Evolutionary conservation across 2,329 filamentous ascomycete genomes (phyloP).

Genomic region (Emergomyces africanus): DNA sequence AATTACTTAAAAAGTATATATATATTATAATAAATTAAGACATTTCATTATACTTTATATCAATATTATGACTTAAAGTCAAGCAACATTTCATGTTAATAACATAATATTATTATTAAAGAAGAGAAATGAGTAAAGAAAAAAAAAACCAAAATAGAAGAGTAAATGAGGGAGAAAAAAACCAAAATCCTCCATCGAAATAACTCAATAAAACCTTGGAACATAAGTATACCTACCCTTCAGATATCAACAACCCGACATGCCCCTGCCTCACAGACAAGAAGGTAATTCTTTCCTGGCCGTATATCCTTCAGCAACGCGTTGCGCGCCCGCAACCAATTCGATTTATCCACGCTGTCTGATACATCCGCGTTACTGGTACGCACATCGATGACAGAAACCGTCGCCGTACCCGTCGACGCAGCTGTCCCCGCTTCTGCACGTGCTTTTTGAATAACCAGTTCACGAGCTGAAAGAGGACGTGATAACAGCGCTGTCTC

Average conservation of each 20-base stretch:
- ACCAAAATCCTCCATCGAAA: not conserved
- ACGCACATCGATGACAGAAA: slow-evolving; percentile 24
- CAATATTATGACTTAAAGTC: no score
- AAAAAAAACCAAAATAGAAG: no score
- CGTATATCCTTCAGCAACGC: slow-evolving; percentile 25
- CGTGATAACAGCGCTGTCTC: slow-evolving; percentile 11
- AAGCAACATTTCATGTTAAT: no score
- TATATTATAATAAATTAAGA: no score
- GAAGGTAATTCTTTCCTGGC: slow-evolving; percentile 25
- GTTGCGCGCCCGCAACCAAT: slow-evolving; percentile 28
- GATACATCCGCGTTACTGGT: slow-evolving; percentile 18
- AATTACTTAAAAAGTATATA: no score
- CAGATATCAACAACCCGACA: slow-evolving; percentile 26
- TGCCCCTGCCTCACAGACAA: slow-evolving; percentile 26
- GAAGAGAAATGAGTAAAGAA: no score
- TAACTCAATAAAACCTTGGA: no score
- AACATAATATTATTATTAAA: no score
- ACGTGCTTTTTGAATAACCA: slow-evolving; percentile 21
- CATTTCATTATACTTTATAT: no score
- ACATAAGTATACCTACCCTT: not conserved
- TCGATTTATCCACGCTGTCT: slow-evolving; percentile 22
- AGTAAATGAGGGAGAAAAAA: not conserved
- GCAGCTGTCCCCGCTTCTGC: slow-evolving; percentile 21
- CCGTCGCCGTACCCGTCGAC: slow-evolving; percentile 21
- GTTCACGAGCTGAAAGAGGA: slow-evolving; percentile 15